Evolutionary conservation across 1,284 basidiomycete genomes (phyloP).

Genomic region (Trichosporon faecale): DNA sequence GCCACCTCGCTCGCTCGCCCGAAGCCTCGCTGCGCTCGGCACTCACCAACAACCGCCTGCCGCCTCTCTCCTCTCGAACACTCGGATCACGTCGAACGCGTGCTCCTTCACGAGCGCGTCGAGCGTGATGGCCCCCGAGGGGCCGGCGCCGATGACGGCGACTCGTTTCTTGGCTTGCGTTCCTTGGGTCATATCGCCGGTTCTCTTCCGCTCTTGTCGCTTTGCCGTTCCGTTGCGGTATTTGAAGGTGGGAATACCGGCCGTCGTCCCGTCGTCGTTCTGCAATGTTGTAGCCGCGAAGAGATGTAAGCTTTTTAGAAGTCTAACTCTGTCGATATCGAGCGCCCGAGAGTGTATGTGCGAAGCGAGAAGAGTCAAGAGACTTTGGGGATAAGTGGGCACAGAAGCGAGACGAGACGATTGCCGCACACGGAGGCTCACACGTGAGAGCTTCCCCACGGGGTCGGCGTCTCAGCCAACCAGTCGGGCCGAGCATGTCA

Average conservation of each 20-base stretch:
- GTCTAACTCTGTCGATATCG: too few species aligned
- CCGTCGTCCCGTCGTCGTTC: too few species aligned
- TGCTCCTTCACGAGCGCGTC: slow-evolving; percentile 46
- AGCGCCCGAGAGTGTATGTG: too few species aligned
- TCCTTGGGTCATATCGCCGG: neutral
- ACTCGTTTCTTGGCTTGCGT: slow-evolving; percentile 25
- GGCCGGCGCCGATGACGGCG: slow-evolving; percentile 39
- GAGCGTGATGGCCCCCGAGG: slow-evolving; percentile 31
- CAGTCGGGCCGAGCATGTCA: neutral
- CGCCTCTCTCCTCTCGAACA: slow-evolving; percentile 55
- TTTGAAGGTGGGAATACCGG: too few species aligned
- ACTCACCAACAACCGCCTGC: slow-evolving; percentile 56
- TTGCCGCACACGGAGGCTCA: neutral
- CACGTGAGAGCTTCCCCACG: neutral
- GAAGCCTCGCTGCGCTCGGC: neutral
- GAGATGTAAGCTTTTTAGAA: too few species aligned
- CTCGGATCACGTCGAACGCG: slow-evolving; percentile 39
- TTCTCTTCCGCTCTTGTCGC: neutral
- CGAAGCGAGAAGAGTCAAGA: neutral
- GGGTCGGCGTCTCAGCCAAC: neutral
- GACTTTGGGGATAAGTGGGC: neutral
- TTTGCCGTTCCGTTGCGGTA: neutral
- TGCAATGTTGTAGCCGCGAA: too few species aligned
- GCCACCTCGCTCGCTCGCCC: neutral
- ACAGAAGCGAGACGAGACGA: neutral